A percentile compares a stretch with the other conserved stretches of the same genome.
Evolutionary conservation across 768 basidiomycete genomes (phyloP).

Genomic region (Lanmaoa rubissima): DNA sequence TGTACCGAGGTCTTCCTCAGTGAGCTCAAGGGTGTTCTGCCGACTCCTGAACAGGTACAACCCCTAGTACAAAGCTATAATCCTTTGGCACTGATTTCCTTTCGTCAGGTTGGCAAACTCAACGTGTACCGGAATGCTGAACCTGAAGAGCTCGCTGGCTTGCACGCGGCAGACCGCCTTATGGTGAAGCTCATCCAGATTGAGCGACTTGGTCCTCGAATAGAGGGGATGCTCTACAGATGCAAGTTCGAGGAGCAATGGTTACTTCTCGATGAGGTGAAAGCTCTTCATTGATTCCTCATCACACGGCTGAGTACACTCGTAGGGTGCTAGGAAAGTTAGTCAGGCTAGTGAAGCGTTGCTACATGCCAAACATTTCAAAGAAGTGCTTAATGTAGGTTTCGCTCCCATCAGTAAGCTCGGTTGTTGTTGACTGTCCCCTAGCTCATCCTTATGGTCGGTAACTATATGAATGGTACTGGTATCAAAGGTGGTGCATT

Average conservation of each 20-base stretch:
- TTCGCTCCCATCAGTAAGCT: conserved; percentile 19
- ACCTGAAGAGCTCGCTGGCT: conserved; percentile 75
- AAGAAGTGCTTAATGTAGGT: conserved; percentile 78
- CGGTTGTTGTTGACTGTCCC: neutral
- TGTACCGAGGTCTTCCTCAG: conserved; percentile 88
- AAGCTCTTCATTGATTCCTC: conserved; percentile 13
- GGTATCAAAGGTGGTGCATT: conserved; percentile 96
- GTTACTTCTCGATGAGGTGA: conserved; percentile 76
- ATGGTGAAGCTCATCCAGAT: conserved; percentile 98
- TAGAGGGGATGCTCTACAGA: conserved; percentile 95
- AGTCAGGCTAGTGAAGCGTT: conserved; percentile 78
- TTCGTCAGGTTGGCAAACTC: conserved; percentile 73
- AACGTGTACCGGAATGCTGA: conserved; percentile 88
- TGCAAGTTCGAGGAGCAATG: conserved; percentile 85
- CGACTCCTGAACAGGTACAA: conserved; percentile 84
- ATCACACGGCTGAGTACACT: conserved; percentile 5
- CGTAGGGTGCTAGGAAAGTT: conserved; percentile 76
- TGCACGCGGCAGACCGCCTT: conserved; percentile 94
- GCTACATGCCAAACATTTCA: conserved; percentile 81
- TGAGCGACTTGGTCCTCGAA: conserved; percentile 79
- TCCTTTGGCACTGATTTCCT: neutral
- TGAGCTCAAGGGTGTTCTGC: conserved; percentile 84
- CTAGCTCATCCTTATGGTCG: conserved; percentile 88
- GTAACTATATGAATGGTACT: conserved; percentile 98
- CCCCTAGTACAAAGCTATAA: neutral